phyloP scores from a whole-genome alignment of 805 yeast species.

The Yueomyces sinensis region DNA sequence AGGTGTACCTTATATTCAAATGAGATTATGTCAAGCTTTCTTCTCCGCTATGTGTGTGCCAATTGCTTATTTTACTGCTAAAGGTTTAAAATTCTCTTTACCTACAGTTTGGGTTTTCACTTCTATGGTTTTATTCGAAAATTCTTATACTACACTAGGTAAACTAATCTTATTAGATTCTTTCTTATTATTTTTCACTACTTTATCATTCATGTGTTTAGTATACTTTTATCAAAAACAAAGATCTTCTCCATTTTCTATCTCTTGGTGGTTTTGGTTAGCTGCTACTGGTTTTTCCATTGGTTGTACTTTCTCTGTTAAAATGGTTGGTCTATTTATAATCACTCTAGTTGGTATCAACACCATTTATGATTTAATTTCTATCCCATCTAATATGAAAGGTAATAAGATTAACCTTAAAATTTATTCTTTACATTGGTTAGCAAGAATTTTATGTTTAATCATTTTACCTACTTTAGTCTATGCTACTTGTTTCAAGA shows the following conservation, averaged over 20 bases:
- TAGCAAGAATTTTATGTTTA: slow-evolving; percentile 46
- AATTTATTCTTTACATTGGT: slow-evolving; percentile 48
- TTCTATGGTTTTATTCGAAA: slow-evolving; percentile 52
- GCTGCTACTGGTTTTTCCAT: slow-evolving; percentile 69
- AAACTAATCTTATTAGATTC: slow-evolving; percentile 69
- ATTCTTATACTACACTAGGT: slow-evolving; percentile 54
- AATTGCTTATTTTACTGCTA: slow-evolving; percentile 56
- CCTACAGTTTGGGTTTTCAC: slow-evolving; percentile 48
- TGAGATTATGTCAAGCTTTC: slow-evolving; percentile 60
- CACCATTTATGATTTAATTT: slow-evolving; percentile 83
- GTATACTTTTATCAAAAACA: slow-evolving; percentile 36
- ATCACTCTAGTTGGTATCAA: slow-evolving; percentile 81
- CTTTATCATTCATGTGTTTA: slow-evolving; percentile 51
- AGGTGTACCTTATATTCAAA: slow-evolving; percentile 41
- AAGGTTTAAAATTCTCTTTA: slow-evolving; percentile 38
- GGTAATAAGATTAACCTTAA: slow-evolving; percentile 48
- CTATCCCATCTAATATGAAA: slow-evolving; percentile 40
- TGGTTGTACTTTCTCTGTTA: slow-evolving; percentile 86
- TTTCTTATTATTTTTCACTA: slow-evolving; percentile 63
- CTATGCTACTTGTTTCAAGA: slow-evolving; percentile 54
- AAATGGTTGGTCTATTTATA: slow-evolving; percentile 92
- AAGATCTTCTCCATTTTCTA: slow-evolving; percentile 38
- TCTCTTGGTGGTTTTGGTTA: slow-evolving; percentile 94
- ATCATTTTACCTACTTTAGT: slow-evolving; percentile 51
- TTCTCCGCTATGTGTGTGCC: slow-evolving; percentile 59